phyloP scores from a whole-genome alignment of 768 basidiomycete genomes.

The Russula compacta region DNA sequence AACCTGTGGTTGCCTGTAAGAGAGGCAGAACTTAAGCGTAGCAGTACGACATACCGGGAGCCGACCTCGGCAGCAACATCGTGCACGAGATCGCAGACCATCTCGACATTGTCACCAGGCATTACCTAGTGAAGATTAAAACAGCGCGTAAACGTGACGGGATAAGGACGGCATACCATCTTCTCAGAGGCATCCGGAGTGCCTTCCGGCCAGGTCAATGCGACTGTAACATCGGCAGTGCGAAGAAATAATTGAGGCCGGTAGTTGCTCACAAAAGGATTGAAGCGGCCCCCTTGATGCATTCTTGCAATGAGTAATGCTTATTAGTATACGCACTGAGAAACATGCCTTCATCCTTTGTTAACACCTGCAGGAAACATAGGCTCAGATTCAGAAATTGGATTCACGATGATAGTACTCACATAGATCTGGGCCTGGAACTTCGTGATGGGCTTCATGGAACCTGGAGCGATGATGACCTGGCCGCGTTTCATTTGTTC shows the following conservation, averaged over 20 bases:
- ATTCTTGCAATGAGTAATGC: not conserved
- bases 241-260: constrained; percentile 93
- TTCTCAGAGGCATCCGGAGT: constrained; percentile 76
- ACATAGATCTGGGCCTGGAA: constrained; percentile 92
- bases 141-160: not conserved
- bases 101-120: constrained; percentile 97
- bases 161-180: constrained; percentile 46
- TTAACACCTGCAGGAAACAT: constrained; percentile 50
- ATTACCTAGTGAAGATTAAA: constrained; percentile 52
- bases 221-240: constrained; percentile 86
- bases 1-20: constrained; percentile 36
- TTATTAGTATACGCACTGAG: not conserved
- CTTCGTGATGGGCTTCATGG: constrained; percentile 90
- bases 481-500: constrained; percentile 93
- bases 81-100: constrained; percentile 72
- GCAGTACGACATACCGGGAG: constrained; percentile 40
- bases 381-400: not conserved
- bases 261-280: constrained; percentile 90
- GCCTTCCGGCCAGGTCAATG: constrained; percentile 78
- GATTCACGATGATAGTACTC: constrained; percentile 21
- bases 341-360: constrained; percentile 66
- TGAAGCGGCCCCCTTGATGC: constrained; percentile 60
- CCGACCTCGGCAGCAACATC: constrained; percentile 88
- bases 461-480: constrained; percentile 79
- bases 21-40: not conserved